Conservation (phyloP, 2,329 filamentous ascomycete species). For the Amauroascus niger region DNA sequence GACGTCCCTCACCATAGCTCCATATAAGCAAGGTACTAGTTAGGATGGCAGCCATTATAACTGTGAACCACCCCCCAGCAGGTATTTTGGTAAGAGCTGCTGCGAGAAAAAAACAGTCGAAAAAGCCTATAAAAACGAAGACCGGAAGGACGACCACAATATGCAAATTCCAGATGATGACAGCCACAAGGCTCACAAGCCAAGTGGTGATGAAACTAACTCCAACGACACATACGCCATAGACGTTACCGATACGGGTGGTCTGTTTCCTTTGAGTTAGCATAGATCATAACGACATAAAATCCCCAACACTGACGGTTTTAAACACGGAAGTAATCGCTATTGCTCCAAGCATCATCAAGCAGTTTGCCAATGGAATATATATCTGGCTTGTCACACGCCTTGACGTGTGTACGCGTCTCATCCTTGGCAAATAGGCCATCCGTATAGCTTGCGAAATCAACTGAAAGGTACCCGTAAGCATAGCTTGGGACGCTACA, state of each 20-base stretch:
- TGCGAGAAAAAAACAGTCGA: conserved; percentile 62
- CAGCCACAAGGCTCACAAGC: conserved; percentile 61
- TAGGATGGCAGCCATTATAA: conserved; percentile 54
- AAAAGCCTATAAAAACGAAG: conserved; percentile 53
- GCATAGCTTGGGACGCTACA: conserved; percentile 69
- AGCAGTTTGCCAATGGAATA: conserved; percentile 65
- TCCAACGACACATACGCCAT: conserved; percentile 69
- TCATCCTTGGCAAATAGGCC: conserved; percentile 66
- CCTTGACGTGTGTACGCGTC: conserved; percentile 60
- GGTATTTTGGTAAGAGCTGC: conserved; percentile 64
- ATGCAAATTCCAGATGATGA: conserved; percentile 61
- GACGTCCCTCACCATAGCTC: conserved; percentile 69
- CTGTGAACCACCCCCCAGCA: conserved; percentile 67
- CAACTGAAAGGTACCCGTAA: conserved; percentile 63
- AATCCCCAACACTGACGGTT: conserved; percentile 34
- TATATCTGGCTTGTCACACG: conserved; percentile 67
- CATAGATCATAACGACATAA: background rate
- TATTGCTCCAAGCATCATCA: conserved; percentile 66
- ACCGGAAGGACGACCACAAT: conserved; percentile 51
- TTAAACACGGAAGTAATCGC: conserved; percentile 64
- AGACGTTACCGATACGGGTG: conserved; percentile 60
- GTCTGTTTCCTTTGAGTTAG: conserved; percentile 38
- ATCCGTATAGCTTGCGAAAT: conserved; percentile 64
- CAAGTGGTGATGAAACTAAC: conserved; percentile 70
- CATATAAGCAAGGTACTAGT: conserved; percentile 60